Evolutionary conservation across 495 filamentous ascomycete species (phyloP).

Genomic region (Podospora appendiculata): DNA sequence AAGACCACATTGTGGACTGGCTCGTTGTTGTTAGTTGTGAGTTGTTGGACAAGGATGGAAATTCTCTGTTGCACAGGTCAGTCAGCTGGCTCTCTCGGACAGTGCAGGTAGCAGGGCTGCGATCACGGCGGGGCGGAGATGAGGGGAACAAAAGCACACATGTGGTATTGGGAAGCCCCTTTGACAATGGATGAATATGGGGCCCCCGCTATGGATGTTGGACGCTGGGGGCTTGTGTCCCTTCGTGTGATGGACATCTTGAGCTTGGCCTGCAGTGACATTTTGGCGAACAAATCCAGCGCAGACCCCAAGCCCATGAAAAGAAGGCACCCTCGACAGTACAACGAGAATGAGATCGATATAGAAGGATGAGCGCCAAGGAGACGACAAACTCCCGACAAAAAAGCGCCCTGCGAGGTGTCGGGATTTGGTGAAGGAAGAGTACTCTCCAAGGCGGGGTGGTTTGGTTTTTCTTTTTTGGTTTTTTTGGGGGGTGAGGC

Average conservation of each 20-base stretch:
- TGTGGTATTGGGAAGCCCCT: conserved; percentile 8
- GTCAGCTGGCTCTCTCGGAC: conserved; percentile 6
- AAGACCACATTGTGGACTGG: conserved; percentile 54
- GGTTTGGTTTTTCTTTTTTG: too few species aligned
- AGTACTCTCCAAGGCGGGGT: too few species aligned
- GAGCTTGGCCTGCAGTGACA: background rate
- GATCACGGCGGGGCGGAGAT: background rate
- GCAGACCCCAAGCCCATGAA: background rate
- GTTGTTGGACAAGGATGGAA: conserved; percentile 69
- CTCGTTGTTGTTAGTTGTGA: conserved; percentile 49
- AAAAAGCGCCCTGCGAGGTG: too few species aligned
- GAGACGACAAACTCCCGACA: too few species aligned
- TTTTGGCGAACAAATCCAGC: background rate
- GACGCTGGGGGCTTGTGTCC: conserved; percentile 1
- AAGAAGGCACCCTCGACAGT: too few species aligned
- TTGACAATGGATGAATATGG: conserved; percentile 23
- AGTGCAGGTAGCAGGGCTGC: too few species aligned
- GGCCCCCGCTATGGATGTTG: conserved; percentile 6
- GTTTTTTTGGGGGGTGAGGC: too few species aligned
- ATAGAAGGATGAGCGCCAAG: too few species aligned
- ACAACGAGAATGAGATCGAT: too few species aligned
- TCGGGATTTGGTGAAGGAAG: too few species aligned
- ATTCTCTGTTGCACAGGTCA: conserved; percentile 50
- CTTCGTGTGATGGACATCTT: conserved; percentile 6
- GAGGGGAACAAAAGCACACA: too few species aligned